phyloP scores from a whole-genome alignment of 805 yeast genomes.

The Tetrapisispora pingtungensis region DNA sequence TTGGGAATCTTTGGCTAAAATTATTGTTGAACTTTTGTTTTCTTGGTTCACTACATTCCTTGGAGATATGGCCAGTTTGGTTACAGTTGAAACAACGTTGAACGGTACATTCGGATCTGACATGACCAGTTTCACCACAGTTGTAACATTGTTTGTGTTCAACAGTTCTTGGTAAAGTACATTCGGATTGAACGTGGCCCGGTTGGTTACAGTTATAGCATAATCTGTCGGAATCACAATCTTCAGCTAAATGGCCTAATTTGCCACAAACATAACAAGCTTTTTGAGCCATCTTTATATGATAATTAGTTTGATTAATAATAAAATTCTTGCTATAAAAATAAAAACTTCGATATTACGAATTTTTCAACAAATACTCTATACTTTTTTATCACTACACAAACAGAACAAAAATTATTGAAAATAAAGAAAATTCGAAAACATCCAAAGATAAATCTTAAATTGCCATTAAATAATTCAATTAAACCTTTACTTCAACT shows the following conservation, averaged over 20 bases:
- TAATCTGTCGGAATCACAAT: conserved; percentile 77
- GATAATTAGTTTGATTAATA: not conserved
- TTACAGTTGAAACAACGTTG: conserved; percentile 75
- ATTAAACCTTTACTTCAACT: no score
- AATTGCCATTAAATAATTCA: no score
- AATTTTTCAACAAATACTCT: not conserved
- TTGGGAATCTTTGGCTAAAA: not conserved
- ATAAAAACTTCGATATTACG: not conserved
- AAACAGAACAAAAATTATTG: no score
- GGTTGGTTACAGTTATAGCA: conserved; percentile 90
- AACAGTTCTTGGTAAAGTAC: conserved; percentile 81
- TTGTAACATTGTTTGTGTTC: conserved; percentile 84
- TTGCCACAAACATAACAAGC: conserved; percentile 90
- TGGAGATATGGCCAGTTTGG: conserved; percentile 73
- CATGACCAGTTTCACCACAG: conserved; percentile 86
- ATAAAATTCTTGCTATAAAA: not conserved
- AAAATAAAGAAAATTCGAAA: no score
- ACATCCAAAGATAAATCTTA: no score
- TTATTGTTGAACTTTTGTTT: conserved; percentile 5
- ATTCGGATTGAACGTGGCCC: conserved; percentile 81
- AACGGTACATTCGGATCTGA: conserved; percentile 71
- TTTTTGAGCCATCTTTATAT: conserved; percentile 40
- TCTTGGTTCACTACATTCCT: conserved; percentile 52
- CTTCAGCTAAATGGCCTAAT: conserved; percentile 83
- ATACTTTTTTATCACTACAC: no score